phyloP scores from a whole-genome alignment of 768 basidiomycete genomes.

The Kondoa malvinella region DNA sequence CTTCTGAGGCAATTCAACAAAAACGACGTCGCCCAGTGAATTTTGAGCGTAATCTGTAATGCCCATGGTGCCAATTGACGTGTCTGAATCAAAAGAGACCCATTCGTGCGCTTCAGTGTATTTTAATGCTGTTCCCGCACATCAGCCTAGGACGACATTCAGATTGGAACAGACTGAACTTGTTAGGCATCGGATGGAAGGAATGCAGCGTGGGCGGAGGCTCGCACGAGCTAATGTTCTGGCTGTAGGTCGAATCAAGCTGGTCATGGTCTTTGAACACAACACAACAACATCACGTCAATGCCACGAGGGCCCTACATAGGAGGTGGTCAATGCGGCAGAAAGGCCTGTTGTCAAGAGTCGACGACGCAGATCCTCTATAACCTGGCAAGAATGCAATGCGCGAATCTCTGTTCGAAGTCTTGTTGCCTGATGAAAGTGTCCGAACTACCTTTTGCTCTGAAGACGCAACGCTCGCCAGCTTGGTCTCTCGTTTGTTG shows the following conservation, averaged over 20 bases:
- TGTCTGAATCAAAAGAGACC: slow-evolving; percentile 56
- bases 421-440: not conserved
- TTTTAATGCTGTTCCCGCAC: slow-evolving; percentile 8
- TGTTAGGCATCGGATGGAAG: not conserved
- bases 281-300: no score
- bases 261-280: not conserved
- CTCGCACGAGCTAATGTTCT: not conserved
- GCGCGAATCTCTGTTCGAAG: not conserved
- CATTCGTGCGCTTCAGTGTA: slow-evolving; percentile 82
- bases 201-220: no score
- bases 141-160: no score
- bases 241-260: not conserved
- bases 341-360: no score
- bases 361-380: not conserved
- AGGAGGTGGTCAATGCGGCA: no score
- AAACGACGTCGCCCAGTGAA: slow-evolving; percentile 87
- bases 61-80: slow-evolving; percentile 58
- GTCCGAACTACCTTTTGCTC: not conserved
- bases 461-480: slow-evolving; percentile 5
- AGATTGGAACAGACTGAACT: no score
- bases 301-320: no score
- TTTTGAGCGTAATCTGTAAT: slow-evolving; percentile 88
- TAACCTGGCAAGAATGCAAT: not conserved
- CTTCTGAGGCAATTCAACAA: slow-evolving; percentile 65
- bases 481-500: slow-evolving; percentile 16